These are phyloP conservation scores for Erythrobasidium hasegawianum DNA, from an alignment of 1,284 basidiomycete genomes.

Conservation along the genomic window DNA sequence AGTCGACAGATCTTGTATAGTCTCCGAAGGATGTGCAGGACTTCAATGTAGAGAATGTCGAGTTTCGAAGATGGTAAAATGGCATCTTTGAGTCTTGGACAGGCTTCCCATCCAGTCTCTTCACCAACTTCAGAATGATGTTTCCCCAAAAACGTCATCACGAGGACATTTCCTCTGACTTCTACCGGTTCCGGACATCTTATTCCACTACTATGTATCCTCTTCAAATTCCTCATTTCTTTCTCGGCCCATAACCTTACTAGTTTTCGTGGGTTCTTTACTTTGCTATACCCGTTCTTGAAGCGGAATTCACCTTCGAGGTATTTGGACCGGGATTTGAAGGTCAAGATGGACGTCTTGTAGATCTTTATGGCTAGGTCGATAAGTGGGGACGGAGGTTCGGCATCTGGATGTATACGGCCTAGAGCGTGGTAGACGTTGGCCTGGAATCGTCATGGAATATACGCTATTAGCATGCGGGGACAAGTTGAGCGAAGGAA, in stretches of 20 bases:
- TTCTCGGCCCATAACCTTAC: constrained; percentile 98
- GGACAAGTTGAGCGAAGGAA: no score
- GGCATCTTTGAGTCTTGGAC: constrained; percentile 86
- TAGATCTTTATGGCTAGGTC: constrained; percentile 94
- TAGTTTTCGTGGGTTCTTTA: constrained; percentile 94
- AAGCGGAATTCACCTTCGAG: constrained; percentile 84
- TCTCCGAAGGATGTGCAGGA: constrained; percentile 71
- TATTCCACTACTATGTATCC: constrained; percentile 75
- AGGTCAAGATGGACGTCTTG: constrained; percentile 95
- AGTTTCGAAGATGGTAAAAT: constrained; percentile 59
- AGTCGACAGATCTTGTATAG: constrained; percentile 89
- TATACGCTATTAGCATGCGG: no score
- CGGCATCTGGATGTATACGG: constrained; percentile 40
- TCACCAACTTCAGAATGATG: constrained; percentile 51
- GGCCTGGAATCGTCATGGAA: constrained; percentile 52
- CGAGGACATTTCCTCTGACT: constrained; percentile 92
- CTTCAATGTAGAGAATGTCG: constrained; percentile 67
- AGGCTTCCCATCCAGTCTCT: constrained; percentile 72
- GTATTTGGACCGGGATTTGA: constrained; percentile 94
- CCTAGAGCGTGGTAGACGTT: constrained; percentile 82
- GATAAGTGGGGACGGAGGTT: constrained; percentile 21
- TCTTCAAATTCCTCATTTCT: constrained; percentile 91
- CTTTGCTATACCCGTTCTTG: constrained; percentile 79
- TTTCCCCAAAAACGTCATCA: constrained; percentile 89
- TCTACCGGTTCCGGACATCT: constrained; percentile 84